Evolutionary conservation across 2,329 filamentous ascomycete species (phyloP), one percentile per base, ranked within the genome.

Genomic region (Albophoma yamanashiensis): DNA sequence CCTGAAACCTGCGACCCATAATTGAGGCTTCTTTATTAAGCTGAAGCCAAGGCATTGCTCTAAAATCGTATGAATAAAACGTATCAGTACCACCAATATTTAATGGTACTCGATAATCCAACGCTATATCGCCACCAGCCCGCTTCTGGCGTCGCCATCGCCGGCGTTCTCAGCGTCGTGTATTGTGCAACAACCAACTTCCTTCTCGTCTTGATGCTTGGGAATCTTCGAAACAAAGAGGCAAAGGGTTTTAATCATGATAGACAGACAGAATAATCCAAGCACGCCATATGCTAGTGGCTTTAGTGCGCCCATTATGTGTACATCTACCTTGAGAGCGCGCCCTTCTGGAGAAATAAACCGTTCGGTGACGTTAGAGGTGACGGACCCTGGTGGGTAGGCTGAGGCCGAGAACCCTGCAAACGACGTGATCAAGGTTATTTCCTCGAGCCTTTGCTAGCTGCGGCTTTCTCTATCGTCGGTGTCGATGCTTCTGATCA

Each of bases 401-500:
- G 2, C 50, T 52, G 43, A 27, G 55, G 60, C 56, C 53, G 57
- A 57, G 58, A 36, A 59, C 40, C 40, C 39, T 22, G 36, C 17
- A 36, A 53, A 6, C 34, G 45, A 36, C 22, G 53, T 45, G n/a
- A 56, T 59, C 43, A 57, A 42, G 15, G 40, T 1, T 2, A 52
- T 4, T 17, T 43, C 45, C 11, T 15, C 27, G 27, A 58, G 31
- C 27, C 9, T 38, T 14, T 47, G 57, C 40, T 15, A 11, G 12
- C 38, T 31, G 34, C 22, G 42, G 14, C 42, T 27, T 14, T 27
- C 31, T 11, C 11, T 15, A 7, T 27, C 56, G 27, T 14, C 42
- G 17, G 15, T 15, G 25, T 15, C 22, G 22, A 56, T 25, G 56
- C 31, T 22, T 15, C 11, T 8, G 43, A 56, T 62, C 74, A 78